A percentile compares a stretch with the other conserved stretches of the same genome.
phyloP scores from a whole-genome alignment of 169 alveolate species.

The Plasmodium ovale region DNA sequence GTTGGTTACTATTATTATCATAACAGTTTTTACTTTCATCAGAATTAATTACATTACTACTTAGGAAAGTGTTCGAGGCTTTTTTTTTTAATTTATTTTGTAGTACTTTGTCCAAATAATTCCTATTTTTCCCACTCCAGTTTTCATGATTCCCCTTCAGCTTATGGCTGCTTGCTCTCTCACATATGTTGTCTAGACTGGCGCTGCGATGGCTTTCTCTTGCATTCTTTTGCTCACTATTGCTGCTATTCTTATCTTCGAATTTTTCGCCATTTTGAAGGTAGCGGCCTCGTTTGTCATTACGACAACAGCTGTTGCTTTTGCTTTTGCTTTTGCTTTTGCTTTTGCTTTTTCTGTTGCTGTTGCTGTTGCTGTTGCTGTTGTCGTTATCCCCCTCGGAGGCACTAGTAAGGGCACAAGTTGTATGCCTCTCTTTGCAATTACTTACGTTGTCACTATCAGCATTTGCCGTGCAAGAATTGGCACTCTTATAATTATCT shows the following conservation, averaged over 20 bases:
- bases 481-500: slow-evolving; percentile 2
- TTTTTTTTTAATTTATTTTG: slow-evolving; percentile 32
- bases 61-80: not conserved
- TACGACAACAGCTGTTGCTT: not conserved
- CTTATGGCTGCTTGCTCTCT: not conserved
- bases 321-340: not conserved
- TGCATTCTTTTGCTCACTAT: not conserved
- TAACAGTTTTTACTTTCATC: slow-evolving; percentile 13
- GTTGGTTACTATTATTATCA: slow-evolving; percentile 4
- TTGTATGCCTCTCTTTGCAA: not conserved
- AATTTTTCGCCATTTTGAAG: not conserved
- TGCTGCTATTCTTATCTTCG: not conserved
- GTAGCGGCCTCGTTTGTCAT: not conserved
- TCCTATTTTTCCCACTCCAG: not conserved
- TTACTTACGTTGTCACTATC: not conserved
- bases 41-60: slow-evolving; percentile 9
- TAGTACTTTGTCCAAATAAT: not conserved
- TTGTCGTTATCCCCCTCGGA: not conserved
- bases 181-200: not conserved
- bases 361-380: not conserved
- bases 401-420: not conserved
- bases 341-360: not conserved
- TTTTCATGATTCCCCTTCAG: not conserved
- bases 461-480: not conserved
- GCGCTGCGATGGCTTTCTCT: not conserved